Evolutionary conservation across 2,329 filamentous ascomycete genomes (phyloP), one percentile per base, ranked within the genome.

Genomic region (Alternaria gansuensis): DNA sequence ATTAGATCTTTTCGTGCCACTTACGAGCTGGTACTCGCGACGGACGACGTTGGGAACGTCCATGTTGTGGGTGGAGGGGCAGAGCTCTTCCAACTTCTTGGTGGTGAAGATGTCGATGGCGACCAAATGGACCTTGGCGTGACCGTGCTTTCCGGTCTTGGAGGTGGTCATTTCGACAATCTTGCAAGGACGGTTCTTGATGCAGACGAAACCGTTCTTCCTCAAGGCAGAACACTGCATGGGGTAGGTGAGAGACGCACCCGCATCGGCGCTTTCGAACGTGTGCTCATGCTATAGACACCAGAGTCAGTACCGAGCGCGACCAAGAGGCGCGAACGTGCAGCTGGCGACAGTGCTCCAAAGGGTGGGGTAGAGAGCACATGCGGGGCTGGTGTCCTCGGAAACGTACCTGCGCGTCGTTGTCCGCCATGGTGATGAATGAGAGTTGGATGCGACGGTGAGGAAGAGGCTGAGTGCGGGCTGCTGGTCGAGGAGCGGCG

Each of bases 71-170:
- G 95, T 99, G 80, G 95, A 99, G 74, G 95, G 95, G 83, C 90
- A 97, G 66, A 99, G 89, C 85, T 99, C 96, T 87, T 99, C 95
- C 72, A 97, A 88, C 90, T 99, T 99, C 92, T 97, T 99, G 88
- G 87, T 87, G 71, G 93, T 99, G 90, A 99, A 99, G 86, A 99
- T 98, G 82, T 99, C 95, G 81, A 96, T 88, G 80, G 93, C 95
- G 78, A 97, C 90, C 76, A 99, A 85, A 85, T 99, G 94, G 82
- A 99, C 95, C 90, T 99, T 99, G 85, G 95, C 95, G 91, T 99
- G 96, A 83, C 95, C 95, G 91, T 99, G 95, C 92, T 99, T 99
- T 85, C 95, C 95, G 74, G 95, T 99, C 93, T 99, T 99, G 82
- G 95, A 99, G 86, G 95, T 99, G 74, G 93, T 97, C 96, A 99